phyloP scores from a whole-genome alignment of 768 basidiomycete species.

The Paxillus ammoniavirescens region DNA sequence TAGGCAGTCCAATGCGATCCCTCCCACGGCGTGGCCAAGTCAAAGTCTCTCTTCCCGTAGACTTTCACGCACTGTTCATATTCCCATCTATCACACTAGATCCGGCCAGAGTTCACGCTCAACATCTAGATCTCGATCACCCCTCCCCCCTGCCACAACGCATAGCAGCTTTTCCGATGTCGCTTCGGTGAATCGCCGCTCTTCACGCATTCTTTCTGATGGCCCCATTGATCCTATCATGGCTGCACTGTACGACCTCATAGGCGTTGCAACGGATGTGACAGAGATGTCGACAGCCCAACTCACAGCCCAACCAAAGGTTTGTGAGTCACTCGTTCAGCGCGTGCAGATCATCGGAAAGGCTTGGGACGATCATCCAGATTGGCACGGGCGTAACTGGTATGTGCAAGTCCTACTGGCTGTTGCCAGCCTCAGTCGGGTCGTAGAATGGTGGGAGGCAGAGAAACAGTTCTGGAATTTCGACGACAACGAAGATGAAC shows the following conservation, averaged over 20 bases:
- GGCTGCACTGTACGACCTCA: slow-evolving; percentile 87
- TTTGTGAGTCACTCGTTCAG: slow-evolving; percentile 84
- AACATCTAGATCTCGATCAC: slow-evolving; percentile 92
- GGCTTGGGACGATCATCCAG: slow-evolving; percentile 96
- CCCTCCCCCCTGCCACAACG: slow-evolving; percentile 69
- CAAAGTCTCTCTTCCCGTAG: slow-evolving; percentile 67
- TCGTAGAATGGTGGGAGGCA: slow-evolving; percentile 99
- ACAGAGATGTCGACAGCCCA: slow-evolving; percentile 85
- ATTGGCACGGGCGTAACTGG: slow-evolving; percentile 98
- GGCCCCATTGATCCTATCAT: slow-evolving; percentile 89
- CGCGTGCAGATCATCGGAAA: slow-evolving; percentile 89
- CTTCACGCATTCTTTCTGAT: slow-evolving; percentile 80
- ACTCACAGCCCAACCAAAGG: slow-evolving; percentile 81
- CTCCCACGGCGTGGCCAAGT: slow-evolving; percentile 53
- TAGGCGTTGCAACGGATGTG: slow-evolving; percentile 90
- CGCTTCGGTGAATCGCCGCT: slow-evolving; percentile 56
- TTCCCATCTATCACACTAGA: slow-evolving; percentile 59
- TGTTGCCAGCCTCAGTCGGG: slow-evolving; percentile 91
- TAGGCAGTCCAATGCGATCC: slow-evolving; percentile 52
- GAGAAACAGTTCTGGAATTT: slow-evolving; percentile 99
- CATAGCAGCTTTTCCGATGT: slow-evolving; percentile 67
- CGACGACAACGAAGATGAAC: slow-evolving; percentile 86
- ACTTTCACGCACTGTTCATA: slow-evolving; percentile 83
- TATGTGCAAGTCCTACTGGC: slow-evolving; percentile 96
- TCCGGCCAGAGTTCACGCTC: slow-evolving; percentile 90